phyloP scores from a whole-genome alignment of 768 basidiomycete genomes.

The Agrocybe praecox region DNA sequence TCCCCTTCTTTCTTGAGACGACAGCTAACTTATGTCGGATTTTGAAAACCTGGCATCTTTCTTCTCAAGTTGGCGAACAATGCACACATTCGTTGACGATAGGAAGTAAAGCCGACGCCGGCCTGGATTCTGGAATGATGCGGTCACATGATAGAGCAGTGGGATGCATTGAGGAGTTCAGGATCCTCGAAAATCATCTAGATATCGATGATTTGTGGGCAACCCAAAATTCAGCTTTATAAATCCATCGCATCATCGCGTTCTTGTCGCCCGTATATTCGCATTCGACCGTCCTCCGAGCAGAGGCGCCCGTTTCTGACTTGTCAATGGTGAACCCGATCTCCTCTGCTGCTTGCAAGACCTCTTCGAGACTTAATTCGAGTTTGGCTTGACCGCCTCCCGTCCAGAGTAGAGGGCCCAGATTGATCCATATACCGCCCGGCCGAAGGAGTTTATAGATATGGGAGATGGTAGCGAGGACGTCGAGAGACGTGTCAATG shows the following conservation, averaged over 20 bases:
- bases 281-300: slow-evolving; percentile 51
- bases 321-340: slow-evolving; percentile 54
- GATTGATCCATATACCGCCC: slow-evolving; percentile 72
- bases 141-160: slow-evolving; percentile 1
- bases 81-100: not conserved
- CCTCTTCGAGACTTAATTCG: slow-evolving; percentile 67
- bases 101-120: too few species aligned
- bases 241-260: slow-evolving; percentile 76
- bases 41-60: too few species aligned
- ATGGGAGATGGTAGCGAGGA: slow-evolving; percentile 54
- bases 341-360: slow-evolving; percentile 48
- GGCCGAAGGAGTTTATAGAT: slow-evolving; percentile 59
- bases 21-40: too few species aligned
- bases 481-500: slow-evolving; percentile 63
- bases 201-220: slow-evolving; percentile 35
- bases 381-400: slow-evolving; percentile 54
- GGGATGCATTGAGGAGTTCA: too few species aligned
- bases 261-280: slow-evolving; percentile 64
- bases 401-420: slow-evolving; percentile 70
- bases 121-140: not conserved
- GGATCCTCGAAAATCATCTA: too few species aligned
- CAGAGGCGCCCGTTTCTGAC: slow-evolving; percentile 21
- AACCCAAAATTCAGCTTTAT: slow-evolving; percentile 70
- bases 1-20: too few species aligned
- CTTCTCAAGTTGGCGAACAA: too few species aligned